Conservation (phyloP, 2,329 filamentous ascomycete genomes). For the Pseudohalonectria lignicola region DNA sequence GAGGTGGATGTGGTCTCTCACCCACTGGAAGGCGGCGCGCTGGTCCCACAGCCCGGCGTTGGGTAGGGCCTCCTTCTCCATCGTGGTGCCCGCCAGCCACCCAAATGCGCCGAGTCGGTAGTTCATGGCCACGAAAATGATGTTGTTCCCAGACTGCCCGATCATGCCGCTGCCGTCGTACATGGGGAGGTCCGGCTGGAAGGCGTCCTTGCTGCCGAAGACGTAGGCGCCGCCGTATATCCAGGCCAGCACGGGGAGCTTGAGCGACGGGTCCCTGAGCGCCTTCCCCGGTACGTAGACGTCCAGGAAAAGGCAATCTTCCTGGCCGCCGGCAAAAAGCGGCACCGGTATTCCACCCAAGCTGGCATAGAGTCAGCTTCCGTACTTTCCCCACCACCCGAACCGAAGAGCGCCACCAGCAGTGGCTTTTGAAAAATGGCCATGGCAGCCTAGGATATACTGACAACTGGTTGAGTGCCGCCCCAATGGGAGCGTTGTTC, state of each 20-base stretch:
- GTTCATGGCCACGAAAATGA: conserved; percentile 35
- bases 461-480: conserved; percentile 21
- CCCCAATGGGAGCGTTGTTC: conserved; percentile 18
- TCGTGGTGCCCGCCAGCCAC: conserved; percentile 30
- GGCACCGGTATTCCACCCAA: conserved; percentile 20
- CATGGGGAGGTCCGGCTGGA: conserved; percentile 20
- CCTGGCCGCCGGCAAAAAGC: conserved; percentile 17
- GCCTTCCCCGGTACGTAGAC: conserved; percentile 33
- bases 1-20: conserved; percentile 29
- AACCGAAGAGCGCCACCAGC: no score
- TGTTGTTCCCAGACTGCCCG: conserved; percentile 20
- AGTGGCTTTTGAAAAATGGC: no score
- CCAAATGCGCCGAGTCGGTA: conserved; percentile 37
- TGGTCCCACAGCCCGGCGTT: conserved; percentile 33
- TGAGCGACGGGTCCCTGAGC: conserved; percentile 19
- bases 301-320: conserved; percentile 40
- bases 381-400: no score
- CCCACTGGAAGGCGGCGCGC: conserved; percentile 34
- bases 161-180: conserved; percentile 26
- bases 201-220: conserved; percentile 24
- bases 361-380: no score
- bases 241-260: conserved; percentile 32
- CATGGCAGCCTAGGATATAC: not conserved
- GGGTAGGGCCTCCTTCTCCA: conserved; percentile 27
- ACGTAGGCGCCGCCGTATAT: conserved; percentile 2